These are phyloP conservation scores for Hymenoscyphus albidus DNA, from an alignment of 2,329 filamentous ascomycete species.

Conservation along the genomic window DNA sequence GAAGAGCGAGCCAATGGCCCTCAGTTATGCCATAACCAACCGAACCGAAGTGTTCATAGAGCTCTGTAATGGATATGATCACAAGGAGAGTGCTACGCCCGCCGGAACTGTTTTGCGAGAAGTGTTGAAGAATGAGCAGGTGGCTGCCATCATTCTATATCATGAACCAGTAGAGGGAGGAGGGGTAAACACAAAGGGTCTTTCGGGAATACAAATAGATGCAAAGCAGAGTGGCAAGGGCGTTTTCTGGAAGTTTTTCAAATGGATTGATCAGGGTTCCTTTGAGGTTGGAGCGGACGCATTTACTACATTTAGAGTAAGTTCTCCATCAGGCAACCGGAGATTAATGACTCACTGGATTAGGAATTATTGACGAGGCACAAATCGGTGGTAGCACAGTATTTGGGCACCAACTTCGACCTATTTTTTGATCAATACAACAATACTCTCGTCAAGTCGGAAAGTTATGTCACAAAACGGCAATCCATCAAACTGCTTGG, in stretches of 20 bases:
- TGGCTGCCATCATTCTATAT: conserved; percentile 87
- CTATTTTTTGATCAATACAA: conserved; percentile 93
- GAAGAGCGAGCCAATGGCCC: conserved; percentile 73
- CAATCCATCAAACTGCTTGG: conserved; percentile 97
- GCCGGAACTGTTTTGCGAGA: conserved; percentile 88
- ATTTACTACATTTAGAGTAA: conserved; percentile 92
- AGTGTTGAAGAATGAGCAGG: conserved; percentile 82
- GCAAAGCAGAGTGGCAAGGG: conserved; percentile 73
- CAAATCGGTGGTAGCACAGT: conserved; percentile 84
- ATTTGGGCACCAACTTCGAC: conserved; percentile 85
- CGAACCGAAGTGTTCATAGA: conserved; percentile 84
- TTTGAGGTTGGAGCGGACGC: conserved; percentile 97
- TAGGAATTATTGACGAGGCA: conserved; percentile 93
- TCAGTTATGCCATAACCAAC: conserved; percentile 84
- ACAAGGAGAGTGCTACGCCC: conserved; percentile 85
- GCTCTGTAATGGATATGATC: conserved; percentile 83
- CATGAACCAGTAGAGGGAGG: conserved; percentile 72
- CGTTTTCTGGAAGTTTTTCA: conserved; percentile 95
- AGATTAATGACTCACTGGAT: neutral
- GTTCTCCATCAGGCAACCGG: conserved; percentile 26
- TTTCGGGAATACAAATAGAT: conserved; percentile 74
- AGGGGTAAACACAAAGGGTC: conserved; percentile 69
- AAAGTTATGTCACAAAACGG: conserved; percentile 95
- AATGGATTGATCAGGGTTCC: conserved; percentile 93
- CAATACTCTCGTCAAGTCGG: conserved; percentile 78